Evolutionary conservation across 1,139 yeast genomes (phyloP).

Genomic region (Tardiomyces blankii): DNA sequence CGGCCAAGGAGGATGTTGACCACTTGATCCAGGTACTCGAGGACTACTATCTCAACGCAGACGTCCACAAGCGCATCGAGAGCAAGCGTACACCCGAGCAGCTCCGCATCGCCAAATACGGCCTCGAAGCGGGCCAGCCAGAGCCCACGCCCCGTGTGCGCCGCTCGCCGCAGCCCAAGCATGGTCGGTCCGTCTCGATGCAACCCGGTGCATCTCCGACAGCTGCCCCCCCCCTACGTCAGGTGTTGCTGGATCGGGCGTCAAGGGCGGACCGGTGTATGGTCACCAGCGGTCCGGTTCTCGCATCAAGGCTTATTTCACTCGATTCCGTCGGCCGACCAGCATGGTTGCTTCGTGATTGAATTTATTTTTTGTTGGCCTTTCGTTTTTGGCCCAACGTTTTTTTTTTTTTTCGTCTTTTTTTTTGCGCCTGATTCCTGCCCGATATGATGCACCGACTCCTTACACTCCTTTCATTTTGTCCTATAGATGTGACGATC

Average conservation of each 20-base stretch:
- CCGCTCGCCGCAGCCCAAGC: not conserved
- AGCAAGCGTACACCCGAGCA: not conserved
- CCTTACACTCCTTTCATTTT: not conserved
- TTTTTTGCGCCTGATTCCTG: too few relatives aligned
- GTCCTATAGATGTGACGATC: not conserved
- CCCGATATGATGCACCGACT: not conserved
- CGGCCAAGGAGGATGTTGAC: constrained; percentile 23
- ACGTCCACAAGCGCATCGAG: not conserved
- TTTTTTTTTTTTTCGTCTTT: too few relatives aligned
- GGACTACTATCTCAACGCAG: not conserved
- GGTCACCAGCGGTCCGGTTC: not conserved
- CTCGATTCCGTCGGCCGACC: not conserved
- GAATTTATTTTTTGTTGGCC: too few relatives aligned
- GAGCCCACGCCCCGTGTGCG: not conserved
- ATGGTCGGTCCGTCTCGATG: not conserved
- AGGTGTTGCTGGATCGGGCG: too few relatives aligned
- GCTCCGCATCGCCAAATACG: not conserved
- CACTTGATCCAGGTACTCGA: not conserved
- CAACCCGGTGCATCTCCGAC: not conserved
- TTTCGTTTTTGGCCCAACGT: too few relatives aligned
- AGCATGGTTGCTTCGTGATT: not conserved
- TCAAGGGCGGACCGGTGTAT: not conserved
- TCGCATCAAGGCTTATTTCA: not conserved
- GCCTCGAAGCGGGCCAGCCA: not conserved
- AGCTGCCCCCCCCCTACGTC: not conserved